A percentile compares a stretch with the other conserved stretches of the same genome.
Conservation (phyloP, 352 stramenopile genomes). For the Phytopythium delawarense region DNA sequence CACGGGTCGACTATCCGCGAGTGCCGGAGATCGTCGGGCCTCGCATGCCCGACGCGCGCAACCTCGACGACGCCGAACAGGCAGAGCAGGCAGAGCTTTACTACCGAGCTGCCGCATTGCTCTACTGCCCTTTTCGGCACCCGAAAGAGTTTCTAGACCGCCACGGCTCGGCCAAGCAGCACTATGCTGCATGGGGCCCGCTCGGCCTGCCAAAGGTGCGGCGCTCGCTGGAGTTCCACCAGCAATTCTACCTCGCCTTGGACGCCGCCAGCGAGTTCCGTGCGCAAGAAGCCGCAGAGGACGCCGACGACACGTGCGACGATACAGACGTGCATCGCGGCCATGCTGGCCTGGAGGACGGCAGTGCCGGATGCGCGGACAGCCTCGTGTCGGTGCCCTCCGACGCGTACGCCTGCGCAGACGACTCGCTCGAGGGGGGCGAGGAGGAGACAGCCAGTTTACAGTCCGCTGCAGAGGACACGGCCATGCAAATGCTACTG, state of each 20-base stretch:
- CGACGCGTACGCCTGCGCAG: no score
- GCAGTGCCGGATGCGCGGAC: no score
- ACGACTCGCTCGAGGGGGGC: no score
- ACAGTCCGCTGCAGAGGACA: no score
- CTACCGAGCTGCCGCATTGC: conserved; percentile 7
- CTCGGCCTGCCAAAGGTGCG: neutral
- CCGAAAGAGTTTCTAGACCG: conserved; percentile 3
- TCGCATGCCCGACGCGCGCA: conserved; percentile 10
- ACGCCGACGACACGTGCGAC: neutral
- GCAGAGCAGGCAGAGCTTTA: conserved; percentile 12
- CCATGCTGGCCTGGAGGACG: no score
- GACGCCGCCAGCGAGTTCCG: conserved; percentile 10
- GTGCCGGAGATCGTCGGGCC: conserved; percentile 19
- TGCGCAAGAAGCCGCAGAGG: neutral
- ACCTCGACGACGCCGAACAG: conserved; percentile 9
- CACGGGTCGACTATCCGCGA: conserved; percentile 6
- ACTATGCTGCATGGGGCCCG: conserved; percentile 3
- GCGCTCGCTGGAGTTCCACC: conserved; percentile 14
- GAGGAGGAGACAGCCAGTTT: no score
- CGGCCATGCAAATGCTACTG: no score
- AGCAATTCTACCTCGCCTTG: conserved; percentile 13
- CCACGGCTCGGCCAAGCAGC: neutral
- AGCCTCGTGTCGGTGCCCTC: no score
- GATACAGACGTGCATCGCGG: no score
- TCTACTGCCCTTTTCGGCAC: conserved; percentile 14